phyloP scores from a whole-genome alignment of 1,284 basidiomycete species.

The Neolentinus lepideus region DNA sequence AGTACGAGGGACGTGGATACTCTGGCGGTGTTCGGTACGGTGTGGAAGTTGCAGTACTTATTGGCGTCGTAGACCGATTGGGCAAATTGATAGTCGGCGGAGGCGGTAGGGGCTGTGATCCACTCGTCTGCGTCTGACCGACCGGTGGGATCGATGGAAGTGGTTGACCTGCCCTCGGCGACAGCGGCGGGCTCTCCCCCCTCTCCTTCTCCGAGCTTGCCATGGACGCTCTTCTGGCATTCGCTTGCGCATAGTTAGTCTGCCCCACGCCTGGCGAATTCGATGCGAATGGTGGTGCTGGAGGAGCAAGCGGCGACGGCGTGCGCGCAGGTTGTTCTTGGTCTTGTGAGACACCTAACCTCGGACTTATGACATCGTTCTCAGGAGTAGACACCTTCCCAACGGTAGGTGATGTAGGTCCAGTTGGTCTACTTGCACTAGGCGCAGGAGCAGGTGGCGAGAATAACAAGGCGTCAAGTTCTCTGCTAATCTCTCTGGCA shows the following conservation, averaged over 20 bases:
- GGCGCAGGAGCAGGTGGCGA: slow-evolving; percentile 26
- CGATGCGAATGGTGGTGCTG: slow-evolving; percentile 8
- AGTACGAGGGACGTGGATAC: slow-evolving; percentile 16
- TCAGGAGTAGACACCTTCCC: not conserved
- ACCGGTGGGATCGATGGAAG: slow-evolving; percentile 7
- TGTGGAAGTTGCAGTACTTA: slow-evolving; percentile 7
- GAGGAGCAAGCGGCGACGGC: slow-evolving; percentile 12
- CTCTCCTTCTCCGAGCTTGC: not conserved
- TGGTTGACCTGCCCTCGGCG: not conserved
- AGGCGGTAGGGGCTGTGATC: not conserved
- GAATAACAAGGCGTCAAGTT: slow-evolving; percentile 50
- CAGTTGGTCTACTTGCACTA: not conserved
- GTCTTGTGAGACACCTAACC: not conserved
- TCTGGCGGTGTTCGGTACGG: slow-evolving; percentile 31
- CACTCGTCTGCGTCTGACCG: too few species aligned
- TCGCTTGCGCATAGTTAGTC: slow-evolving; percentile 1
- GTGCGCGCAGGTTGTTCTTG: not conserved
- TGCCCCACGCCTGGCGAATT: slow-evolving; percentile 4
- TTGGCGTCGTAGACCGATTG: slow-evolving; percentile 19
- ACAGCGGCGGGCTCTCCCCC: not conserved
- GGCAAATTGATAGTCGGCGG: slow-evolving; percentile 5
- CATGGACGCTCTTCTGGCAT: slow-evolving; percentile 1
- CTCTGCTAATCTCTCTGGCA: slow-evolving; percentile 57
- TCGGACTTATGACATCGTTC: not conserved
- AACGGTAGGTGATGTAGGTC: not conserved